Evolutionary conservation across 129 eudicot genomes (phyloP).

Genomic region (Escallonia rubra): DNA sequence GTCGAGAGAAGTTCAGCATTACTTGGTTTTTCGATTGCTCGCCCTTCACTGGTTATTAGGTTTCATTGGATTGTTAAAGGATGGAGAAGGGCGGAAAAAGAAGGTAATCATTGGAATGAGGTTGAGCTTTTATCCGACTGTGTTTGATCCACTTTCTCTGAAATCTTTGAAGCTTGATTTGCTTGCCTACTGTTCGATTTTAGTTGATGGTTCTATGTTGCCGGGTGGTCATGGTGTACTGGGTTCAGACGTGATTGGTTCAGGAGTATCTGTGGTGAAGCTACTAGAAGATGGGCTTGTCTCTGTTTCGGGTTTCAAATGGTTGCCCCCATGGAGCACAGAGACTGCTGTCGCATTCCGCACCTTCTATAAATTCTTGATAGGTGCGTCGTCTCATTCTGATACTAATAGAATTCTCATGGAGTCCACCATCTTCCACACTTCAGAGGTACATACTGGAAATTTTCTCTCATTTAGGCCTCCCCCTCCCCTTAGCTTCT

Average conservation of each 20-base stretch:
- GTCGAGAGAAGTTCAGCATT: slow-evolving; percentile 60
- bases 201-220: slow-evolving; percentile 35
- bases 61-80: slow-evolving; percentile 49
- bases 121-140: slow-evolving; percentile 61
- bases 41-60: slow-evolving; percentile 87
- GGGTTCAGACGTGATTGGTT: slow-evolving; percentile 21
- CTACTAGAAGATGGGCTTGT: slow-evolving; percentile 77
- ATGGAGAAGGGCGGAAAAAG: slow-evolving; percentile 39
- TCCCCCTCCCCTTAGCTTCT: slow-evolving; percentile 3
- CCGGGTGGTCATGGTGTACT: slow-evolving; percentile 31
- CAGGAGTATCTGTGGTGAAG: slow-evolving; percentile 50
- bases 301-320: slow-evolving; percentile 73
- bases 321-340: slow-evolving; percentile 95
- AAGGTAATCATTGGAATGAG: slow-evolving; percentile 33
- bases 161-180: slow-evolving; percentile 89
- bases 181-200: slow-evolving; percentile 63
- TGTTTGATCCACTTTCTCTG: slow-evolving; percentile 83
- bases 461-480: slow-evolving; percentile 6
- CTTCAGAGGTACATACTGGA: slow-evolving; percentile 71
- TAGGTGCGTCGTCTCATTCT: slow-evolving; percentile 64
- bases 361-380: slow-evolving; percentile 72
- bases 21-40: slow-evolving; percentile 71
- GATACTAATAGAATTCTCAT: slow-evolving; percentile 34
- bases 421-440: slow-evolving; percentile 62
- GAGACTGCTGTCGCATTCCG: slow-evolving; percentile 91